A percentile compares a stretch with the other conserved stretches of the same genome.
Conservation (phyloP, 2,329 filamentous ascomycete species). For the Coniella vitis region DNA sequence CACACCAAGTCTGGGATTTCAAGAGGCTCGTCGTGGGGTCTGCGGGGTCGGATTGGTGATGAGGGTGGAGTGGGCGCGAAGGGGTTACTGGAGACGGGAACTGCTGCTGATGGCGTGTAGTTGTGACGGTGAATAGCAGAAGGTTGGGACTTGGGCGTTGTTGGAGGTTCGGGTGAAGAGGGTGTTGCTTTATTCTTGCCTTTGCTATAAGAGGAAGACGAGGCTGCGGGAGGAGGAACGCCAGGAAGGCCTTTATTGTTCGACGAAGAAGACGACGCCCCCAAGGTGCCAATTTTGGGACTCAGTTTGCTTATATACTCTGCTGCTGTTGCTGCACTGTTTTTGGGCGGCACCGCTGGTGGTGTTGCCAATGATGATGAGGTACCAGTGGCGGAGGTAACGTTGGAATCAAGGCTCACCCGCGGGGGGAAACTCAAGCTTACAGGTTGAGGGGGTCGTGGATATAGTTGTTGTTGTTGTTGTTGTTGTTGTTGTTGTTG, state of each 20-base stretch:
- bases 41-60: constrained; percentile 28
- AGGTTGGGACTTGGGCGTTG: too few relatives aligned
- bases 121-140: too few relatives aligned
- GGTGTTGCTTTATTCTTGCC: too few relatives aligned
- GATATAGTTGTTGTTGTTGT: too few relatives aligned
- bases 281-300: too few relatives aligned
- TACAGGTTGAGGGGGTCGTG: constrained; percentile 18
- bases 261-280: too few relatives aligned
- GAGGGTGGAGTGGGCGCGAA: constrained; percentile 18
- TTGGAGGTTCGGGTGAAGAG: too few relatives aligned
- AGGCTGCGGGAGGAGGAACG: too few relatives aligned
- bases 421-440: constrained; percentile 15
- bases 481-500: too few relatives aligned
- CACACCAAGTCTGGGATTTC: constrained; percentile 29
- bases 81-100: neutral
- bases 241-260: too few relatives aligned
- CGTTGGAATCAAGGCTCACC: constrained; percentile 13
- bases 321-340: neutral
- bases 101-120: neutral
- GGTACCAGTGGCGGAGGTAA: constrained; percentile 11
- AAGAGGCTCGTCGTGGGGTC: constrained; percentile 29
- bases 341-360: neutral
- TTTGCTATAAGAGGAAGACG: too few relatives aligned
- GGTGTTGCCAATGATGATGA: neutral
- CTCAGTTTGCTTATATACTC: constrained; percentile 7